Evolutionary conservation across 441 rosid genomes (phyloP), one percentile per base, ranked within the genome.

Genomic region (Arabidopsis hybrid): DNA sequence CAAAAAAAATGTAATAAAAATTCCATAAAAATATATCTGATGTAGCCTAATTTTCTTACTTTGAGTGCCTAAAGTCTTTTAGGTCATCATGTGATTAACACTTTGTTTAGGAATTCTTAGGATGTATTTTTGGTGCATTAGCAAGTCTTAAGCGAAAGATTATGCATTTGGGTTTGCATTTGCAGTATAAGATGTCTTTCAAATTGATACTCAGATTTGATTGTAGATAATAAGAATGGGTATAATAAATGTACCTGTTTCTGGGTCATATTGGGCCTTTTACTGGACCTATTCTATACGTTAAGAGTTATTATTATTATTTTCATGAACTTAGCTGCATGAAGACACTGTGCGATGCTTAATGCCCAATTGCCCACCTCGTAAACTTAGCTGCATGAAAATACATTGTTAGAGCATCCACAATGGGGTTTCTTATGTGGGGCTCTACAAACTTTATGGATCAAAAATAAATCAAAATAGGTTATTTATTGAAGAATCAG

Each of bases 251-350:
- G 29, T 26, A 26, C 29, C 29, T 0, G 16, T 6, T 47, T 26
- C 17, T 65, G 57, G 34, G 35, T 50, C 21, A 45, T 35, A 47
- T 59, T 47, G 75, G 60, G 67, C 68, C 29, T n/a, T 31, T 17
- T 16, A 16, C 12, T 59, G 59, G 49, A 50, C 17, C 26, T 36
- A 21, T 11, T 49, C 8, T 49, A 8, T 13, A 69, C 36, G 11
- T 59, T 26, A 7, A 7, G 6, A 47, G 10, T 59, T 47, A n/a
- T 18, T 43, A 4, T 40, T 40, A 4, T 11, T 42, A 4, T 11
- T 11, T 40, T 10, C 13, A 40, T 10, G 13, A 39, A 39, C 13
- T 39, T 39, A 39, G 43, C 42, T 38, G 42, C 42, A 38, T 8
- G 42, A 38, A 8, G 8, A 8, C 3, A 38, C 4, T 8, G 42